Evolutionary conservation across 1,139 yeast species (phyloP), one percentile per base, ranked within the genome.

Genomic region (Scheffersomyces illinoinensis): DNA sequence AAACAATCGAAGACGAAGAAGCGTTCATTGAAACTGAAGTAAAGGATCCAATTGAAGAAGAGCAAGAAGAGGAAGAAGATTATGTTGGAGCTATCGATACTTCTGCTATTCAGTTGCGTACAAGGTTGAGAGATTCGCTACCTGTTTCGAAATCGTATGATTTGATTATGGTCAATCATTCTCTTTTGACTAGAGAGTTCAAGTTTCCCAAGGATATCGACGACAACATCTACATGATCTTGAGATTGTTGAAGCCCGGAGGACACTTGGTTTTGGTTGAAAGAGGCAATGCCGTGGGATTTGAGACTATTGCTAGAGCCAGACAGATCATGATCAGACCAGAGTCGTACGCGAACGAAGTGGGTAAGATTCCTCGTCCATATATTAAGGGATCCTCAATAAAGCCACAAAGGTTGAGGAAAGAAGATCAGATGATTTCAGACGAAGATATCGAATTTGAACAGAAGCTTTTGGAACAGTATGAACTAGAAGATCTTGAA

Each of bases 231-330:
- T 85, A 87, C 59, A 81, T 83, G 64, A 77, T 90, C 52, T 77
- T 92, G 46, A 78, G 82, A 20, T 74, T 90, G 39, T 75, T 93
- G 53, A 82, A 85, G 14, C 97, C 97, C 0, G 85, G 85, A 17
- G 99, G 98, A 0, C 88, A 88, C 60, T 73, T 93, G 20, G 87
- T 92, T 0, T 73, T 95, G 7, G 77, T 93, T 2, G 98, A 95
- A 75, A 82, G 98, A 64, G 99, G 99, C 2, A 91, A 90, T 59
- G 91, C 98, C 0, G 73, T 88, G 48, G 98, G 98, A 0, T 92
- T 92, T 69, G 98, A 95, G 73, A 82, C 88, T 5, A 83, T 93
- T 61, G 96, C 97, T 0, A 82, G 97, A 58, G 98, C 98, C 1
- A 82, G 99, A 67, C 97, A 95, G 72, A 73, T 91, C 10, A 86